These are phyloP conservation scores for Venustampulla echinocandica DNA, from an alignment of 495 filamentous ascomycete genomes.

Conservation along the genomic window DNA sequence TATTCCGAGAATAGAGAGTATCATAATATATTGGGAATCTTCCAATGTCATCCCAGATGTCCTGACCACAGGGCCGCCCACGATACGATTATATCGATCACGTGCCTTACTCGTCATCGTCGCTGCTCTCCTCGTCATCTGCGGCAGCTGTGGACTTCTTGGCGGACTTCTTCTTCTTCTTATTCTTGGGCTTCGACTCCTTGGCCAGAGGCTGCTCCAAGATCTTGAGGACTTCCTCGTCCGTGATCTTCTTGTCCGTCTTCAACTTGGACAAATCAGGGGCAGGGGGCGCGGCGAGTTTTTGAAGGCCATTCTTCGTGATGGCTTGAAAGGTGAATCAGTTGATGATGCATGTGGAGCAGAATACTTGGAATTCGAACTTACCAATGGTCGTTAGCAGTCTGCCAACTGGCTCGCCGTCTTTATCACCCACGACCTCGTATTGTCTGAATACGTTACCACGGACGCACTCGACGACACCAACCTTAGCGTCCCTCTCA, in stretches of 20 bases:
- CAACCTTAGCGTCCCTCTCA: conserved; percentile 91
- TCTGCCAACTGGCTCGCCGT: conserved; percentile 70
- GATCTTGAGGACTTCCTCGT: conserved; percentile 90
- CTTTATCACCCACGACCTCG: conserved; percentile 90
- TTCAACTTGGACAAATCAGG: conserved; percentile 71
- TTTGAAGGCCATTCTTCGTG: conserved; percentile 92
- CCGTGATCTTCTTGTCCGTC: conserved; percentile 94
- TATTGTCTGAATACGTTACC: conserved; percentile 86
- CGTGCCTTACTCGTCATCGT: conserved; percentile 48
- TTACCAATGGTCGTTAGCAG: conserved; percentile 87
- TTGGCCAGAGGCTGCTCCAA: conserved; percentile 69
- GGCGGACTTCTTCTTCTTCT: conserved; percentile 44
- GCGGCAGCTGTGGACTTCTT: conserved; percentile 31
- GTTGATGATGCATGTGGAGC: conserved; percentile 13
- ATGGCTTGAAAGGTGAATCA: conserved; percentile 54
- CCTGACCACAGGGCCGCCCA: background rate
- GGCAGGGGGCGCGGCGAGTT: conserved; percentile 64
- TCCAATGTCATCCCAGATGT: background rate
- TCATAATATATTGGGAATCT: background rate
- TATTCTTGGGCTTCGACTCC: conserved; percentile 76
- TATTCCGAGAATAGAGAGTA: conserved; percentile 2
- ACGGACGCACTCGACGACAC: conserved; percentile 90
- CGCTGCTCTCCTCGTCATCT: conserved; percentile 43
- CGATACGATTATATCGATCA: background rate
- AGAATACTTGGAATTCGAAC: conserved; percentile 22